phyloP scores from a whole-genome alignment of 2,329 filamentous ascomycete genomes.

The Fusarium sp. region DNA sequence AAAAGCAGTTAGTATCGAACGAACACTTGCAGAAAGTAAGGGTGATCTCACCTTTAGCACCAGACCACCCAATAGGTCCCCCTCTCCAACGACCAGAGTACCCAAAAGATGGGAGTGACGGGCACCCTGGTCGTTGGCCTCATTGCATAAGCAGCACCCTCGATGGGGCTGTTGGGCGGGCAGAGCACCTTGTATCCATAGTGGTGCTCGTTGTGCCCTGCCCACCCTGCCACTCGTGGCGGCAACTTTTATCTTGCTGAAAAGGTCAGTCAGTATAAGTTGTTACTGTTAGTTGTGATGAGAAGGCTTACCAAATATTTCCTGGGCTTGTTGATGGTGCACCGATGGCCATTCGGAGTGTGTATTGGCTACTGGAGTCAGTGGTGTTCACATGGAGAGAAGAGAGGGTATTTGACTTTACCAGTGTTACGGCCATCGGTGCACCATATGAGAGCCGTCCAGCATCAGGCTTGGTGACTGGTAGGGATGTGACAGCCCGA shows the following conservation, averaged over 20 bases:
- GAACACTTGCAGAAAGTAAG: neutral
- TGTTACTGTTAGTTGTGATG: neutral
- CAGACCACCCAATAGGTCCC: neutral
- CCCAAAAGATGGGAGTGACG: neutral
- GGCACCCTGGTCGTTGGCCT: too few species aligned
- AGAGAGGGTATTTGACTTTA: neutral
- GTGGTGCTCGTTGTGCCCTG: neutral
- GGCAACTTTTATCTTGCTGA: neutral
- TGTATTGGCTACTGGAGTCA: neutral
- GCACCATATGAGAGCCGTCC: neutral
- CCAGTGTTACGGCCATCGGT: conserved; percentile 2
- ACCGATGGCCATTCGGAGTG: neutral
- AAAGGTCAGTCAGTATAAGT: neutral
- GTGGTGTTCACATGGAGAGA: neutral
- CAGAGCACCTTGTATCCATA: too few species aligned
- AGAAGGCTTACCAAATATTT: conserved; percentile 4
- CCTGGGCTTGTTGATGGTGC: neutral
- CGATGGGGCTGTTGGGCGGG: too few species aligned
- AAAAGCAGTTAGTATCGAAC: neutral
- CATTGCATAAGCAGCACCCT: too few species aligned
- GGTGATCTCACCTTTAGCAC: neutral
- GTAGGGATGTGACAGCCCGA: neutral
- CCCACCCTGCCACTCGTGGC: neutral
- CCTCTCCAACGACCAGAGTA: neutral
- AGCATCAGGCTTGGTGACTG: neutral